Conservation (phyloP, 2,329 filamentous ascomycete genomes). For the Colletotrichum sublineola region DNA sequence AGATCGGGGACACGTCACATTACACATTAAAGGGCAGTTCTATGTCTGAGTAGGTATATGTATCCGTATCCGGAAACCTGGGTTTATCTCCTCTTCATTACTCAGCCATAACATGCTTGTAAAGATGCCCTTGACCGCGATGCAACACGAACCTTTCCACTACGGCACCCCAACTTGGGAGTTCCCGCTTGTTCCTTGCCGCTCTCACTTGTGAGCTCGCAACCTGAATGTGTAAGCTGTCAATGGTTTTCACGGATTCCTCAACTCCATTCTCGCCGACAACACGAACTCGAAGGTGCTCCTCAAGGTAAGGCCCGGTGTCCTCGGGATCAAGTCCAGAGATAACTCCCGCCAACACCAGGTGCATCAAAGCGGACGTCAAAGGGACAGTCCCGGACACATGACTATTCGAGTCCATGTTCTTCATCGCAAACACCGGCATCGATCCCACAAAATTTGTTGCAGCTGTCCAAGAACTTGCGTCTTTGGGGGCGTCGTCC, state of each 20-base stretch:
- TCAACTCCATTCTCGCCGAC: constrained; percentile 47
- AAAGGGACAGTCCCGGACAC: constrained; percentile 66
- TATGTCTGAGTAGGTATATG: not conserved
- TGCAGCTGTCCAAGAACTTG: constrained; percentile 63
- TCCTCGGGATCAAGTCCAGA: constrained; percentile 52
- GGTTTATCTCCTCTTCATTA: not conserved
- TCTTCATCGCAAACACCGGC: constrained; percentile 64
- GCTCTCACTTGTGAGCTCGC: constrained; percentile 55
- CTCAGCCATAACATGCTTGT: not conserved
- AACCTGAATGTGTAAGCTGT: constrained; percentile 53
- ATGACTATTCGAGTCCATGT: constrained; percentile 50
- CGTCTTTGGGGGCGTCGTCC: constrained; percentile 63
- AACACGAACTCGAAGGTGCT: constrained; percentile 53
- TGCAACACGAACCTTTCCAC: constrained; percentile 42
- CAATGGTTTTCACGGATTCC: constrained; percentile 48
- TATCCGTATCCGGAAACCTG: not conserved
- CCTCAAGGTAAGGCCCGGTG: constrained; percentile 58
- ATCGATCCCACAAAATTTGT: constrained; percentile 73
- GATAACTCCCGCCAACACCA: constrained; percentile 55
- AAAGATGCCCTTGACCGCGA: constrained; percentile 1
- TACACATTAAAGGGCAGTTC: constrained; percentile 3
- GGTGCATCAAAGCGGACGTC: constrained; percentile 62
- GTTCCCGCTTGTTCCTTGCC: constrained; percentile 49
- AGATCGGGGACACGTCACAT: not conserved
- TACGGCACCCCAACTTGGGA: constrained; percentile 55